phyloP scores from a whole-genome alignment of 176 grass and related monocot species.

The Poa annua region DNA sequence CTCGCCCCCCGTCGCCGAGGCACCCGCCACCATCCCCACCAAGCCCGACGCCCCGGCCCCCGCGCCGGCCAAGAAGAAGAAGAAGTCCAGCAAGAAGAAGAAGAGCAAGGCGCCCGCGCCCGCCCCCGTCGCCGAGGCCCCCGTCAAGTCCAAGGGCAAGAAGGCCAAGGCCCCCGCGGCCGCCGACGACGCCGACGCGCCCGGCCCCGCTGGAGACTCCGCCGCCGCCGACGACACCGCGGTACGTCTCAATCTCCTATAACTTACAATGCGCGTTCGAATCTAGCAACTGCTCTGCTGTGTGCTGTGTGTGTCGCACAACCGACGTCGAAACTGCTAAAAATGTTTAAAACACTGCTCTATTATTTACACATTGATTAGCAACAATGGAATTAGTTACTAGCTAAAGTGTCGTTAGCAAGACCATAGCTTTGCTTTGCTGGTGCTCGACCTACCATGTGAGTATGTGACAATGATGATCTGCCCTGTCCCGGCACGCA shows the following conservation, averaged over 20 bases:
- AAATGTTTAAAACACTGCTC: background rate
- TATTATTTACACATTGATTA: background rate
- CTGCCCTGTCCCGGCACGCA: constrained; percentile 7
- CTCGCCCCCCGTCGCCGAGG: constrained; percentile 4
- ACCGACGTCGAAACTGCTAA: background rate
- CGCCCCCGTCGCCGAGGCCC: constrained; percentile 43
- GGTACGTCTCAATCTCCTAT: constrained; percentile 22
- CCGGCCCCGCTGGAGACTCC: constrained; percentile 36
- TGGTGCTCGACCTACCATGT: background rate
- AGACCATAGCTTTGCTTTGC: background rate
- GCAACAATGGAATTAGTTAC: background rate
- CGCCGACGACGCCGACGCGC: constrained; percentile 9
- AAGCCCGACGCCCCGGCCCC: constrained; percentile 55
- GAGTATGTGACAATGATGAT: background rate
- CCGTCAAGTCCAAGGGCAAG: constrained; percentile 13
- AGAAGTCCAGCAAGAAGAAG: constrained; percentile 55
- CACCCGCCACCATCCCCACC: constrained; percentile 40
- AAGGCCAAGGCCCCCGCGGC: constrained; percentile 50
- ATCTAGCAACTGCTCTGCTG: background rate
- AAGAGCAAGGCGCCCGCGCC: constrained; percentile 55
- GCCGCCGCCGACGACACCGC: constrained; percentile 45
- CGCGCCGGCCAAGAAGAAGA: constrained; percentile 69
- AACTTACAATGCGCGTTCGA: background rate
- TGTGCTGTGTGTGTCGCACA: background rate
- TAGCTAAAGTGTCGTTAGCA: too few relatives aligned